These are phyloP conservation scores for Hyaloscypha hepaticicola DNA, from an alignment of 495 filamentous ascomycete genomes.

Conservation along the genomic window DNA sequence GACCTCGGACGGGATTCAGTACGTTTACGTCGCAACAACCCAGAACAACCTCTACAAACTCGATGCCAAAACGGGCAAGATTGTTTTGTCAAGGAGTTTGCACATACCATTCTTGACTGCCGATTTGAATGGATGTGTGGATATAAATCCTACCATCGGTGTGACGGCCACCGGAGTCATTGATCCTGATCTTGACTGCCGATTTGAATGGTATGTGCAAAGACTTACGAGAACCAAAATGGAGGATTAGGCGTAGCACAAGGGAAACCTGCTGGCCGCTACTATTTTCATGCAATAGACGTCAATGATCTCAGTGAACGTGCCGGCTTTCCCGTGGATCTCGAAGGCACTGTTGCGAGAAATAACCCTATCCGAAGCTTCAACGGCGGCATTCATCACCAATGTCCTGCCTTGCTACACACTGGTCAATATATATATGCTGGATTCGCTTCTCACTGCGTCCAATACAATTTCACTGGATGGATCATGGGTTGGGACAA, in stretches of 20 bases:
- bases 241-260: constrained; percentile 9
- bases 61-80: constrained; percentile 45
- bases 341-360: constrained; percentile 41
- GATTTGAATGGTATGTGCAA: too few species aligned
- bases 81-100: constrained; percentile 41
- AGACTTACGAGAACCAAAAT: constrained; percentile 26
- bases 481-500: constrained; percentile 45
- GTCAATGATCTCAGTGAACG: constrained; percentile 38
- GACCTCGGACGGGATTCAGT: constrained; percentile 40
- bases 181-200: constrained; percentile 46
- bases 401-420: constrained; percentile 39
- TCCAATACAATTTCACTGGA: constrained; percentile 48
- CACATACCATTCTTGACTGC: constrained; percentile 47
- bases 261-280: constrained; percentile 29
- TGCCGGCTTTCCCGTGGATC: constrained; percentile 37
- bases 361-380: constrained; percentile 38
- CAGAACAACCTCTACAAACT: constrained; percentile 50
- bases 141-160: constrained; percentile 47
- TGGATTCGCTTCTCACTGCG: constrained; percentile 48
- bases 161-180: constrained; percentile 50
- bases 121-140: constrained; percentile 44
- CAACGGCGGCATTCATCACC: constrained; percentile 43
- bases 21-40: constrained; percentile 46
- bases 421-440: constrained; percentile 38
- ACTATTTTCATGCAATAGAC: constrained; percentile 42